Percentiles rank a stretch among this genome's conserved stretches.
phyloP scores from a whole-genome alignment of 2,329 filamentous ascomycete species.

The Ilyonectria robusta region DNA sequence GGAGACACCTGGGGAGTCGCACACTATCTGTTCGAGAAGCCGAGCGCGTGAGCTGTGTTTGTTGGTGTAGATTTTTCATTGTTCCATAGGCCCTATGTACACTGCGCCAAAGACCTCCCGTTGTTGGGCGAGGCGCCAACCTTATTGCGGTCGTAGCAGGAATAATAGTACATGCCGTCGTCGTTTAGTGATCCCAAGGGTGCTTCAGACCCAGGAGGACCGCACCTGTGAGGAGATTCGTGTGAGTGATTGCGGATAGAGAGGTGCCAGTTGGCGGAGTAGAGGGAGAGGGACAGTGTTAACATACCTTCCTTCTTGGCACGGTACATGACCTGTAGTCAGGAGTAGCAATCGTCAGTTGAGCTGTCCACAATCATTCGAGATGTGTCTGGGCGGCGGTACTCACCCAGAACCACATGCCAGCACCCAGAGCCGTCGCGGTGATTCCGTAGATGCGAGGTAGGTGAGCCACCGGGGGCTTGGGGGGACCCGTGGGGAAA shows the following conservation, averaged over 20 bases:
- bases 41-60: conserved; percentile 22
- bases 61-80: conserved; percentile 3
- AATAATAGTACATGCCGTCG: conserved; percentile 28
- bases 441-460: conserved; percentile 82
- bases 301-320: conserved; percentile 90
- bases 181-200: conserved; percentile 89
- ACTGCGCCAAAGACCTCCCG: conserved; percentile 26
- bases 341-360: conserved; percentile 4
- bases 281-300: background rate
- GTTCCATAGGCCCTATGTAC: conserved; percentile 39
- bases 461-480: conserved; percentile 64
- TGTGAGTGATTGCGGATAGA: conserved; percentile 28
- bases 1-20: conserved; percentile 78
- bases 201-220: conserved; percentile 94
- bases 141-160: conserved; percentile 29
- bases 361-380: background rate
- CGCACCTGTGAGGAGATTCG: conserved; percentile 63
- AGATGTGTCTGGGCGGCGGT: background rate
- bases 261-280: background rate
- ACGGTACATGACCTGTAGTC: conserved; percentile 87
- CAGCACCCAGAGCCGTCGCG: conserved; percentile 89
- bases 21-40: conserved; percentile 78
- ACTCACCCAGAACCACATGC: conserved; percentile 99
- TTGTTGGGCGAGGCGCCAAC: conserved; percentile 19
- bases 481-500: conserved; percentile 53